Evolutionary conservation across 1,284 basidiomycete species (phyloP).

Genomic region (Irpex rosettiformis): DNA sequence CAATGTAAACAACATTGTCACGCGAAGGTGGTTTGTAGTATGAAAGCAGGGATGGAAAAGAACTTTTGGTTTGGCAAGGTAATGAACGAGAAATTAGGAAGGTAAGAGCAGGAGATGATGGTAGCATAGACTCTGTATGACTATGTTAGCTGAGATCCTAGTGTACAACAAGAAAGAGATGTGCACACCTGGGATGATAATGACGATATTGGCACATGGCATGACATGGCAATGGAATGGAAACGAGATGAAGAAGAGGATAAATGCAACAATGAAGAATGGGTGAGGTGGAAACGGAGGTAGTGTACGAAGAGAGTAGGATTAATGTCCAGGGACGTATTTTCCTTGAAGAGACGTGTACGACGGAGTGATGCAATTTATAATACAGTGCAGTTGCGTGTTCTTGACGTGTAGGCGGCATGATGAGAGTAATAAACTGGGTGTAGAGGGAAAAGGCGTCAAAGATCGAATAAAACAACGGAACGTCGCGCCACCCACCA

Average conservation of each 20-base stretch:
- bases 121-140: neutral
- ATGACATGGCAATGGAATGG: neutral
- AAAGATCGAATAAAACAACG: neutral
- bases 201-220: neutral
- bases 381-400: neutral
- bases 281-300: neutral
- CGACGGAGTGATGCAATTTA: neutral
- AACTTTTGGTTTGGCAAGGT: neutral
- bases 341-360: neutral
- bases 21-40: neutral
- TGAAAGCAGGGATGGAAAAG: neutral
- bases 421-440: conserved; percentile 1
- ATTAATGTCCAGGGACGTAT: neutral
- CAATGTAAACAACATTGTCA: neutral
- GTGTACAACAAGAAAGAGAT: neutral
- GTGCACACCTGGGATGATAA: neutral
- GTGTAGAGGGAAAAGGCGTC: neutral
- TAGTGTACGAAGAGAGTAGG: neutral
- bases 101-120: neutral
- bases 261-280: neutral
- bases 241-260: neutral
- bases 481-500: neutral
- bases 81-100: neutral
- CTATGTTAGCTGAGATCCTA: neutral
- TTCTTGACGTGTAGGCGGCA: neutral